Base-by-base conservation (phyloP, 768 basidiomycete genomes). In the Macrolepiota albuminosa region DNA sequence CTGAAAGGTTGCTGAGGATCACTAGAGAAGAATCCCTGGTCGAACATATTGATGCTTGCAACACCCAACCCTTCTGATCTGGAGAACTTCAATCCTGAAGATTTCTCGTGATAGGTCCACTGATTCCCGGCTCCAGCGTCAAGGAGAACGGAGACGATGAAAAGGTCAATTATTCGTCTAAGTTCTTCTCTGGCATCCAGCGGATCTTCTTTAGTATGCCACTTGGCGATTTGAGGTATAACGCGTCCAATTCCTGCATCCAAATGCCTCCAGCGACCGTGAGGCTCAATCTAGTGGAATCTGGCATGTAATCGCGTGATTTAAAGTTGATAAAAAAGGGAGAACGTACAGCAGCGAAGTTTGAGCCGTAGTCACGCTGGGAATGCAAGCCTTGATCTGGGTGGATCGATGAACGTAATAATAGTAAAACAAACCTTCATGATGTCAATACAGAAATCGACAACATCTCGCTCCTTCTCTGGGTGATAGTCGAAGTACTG, bases 11-110 rank as follows among this genome's bases (percentile, higher is more conserved):
- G 84, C 0, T 72, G 68, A 5, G 66, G 67, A 58, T 83, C 76
- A 31, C 86, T 80, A 14, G 91, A 93, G 74, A 98, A 98, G 50
- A 94, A 71, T 0, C 96, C 96, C 4, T 76, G 72, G 55, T 81
- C 71, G 62, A 97, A 98, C 93, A 98, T 97, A 69, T 91, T 86
- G 46, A 93, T 75, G 67, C 91, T 93, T 0, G 94, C 96, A 6
- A 98, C 87, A 0, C 88, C 96, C 6, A 99, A 75, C 0, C 96
- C 96, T 69, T 87, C 91, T 6, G 83, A 95, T 66, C 89, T 80
- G 54, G 75, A 69, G 71, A 85, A 93, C 0, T 71, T 76, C 58
- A 76, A 67, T 0, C 81, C 83, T 0, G 83, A 81, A 0, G 69
- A 74, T 6, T 78, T 70, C 59, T 95, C 94, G 7, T 74, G 78